phyloP scores from a whole-genome alignment of 2,329 filamentous ascomycete genomes.

The Cercospora canescens region DNA sequence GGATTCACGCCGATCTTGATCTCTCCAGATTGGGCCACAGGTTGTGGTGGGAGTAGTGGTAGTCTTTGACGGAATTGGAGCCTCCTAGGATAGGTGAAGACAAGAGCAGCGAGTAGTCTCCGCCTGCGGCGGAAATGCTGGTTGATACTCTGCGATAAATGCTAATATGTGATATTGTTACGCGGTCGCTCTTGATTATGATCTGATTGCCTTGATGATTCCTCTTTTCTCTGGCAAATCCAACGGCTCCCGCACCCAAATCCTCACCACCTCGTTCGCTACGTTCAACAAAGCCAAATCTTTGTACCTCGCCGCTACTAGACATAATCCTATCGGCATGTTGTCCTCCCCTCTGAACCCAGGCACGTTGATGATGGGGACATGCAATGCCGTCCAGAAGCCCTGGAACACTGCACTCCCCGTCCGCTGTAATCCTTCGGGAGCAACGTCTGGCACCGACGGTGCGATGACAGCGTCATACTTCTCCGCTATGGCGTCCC shows the following conservation, averaged over 20 bases:
- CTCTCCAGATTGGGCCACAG: not conserved
- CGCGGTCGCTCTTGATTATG: too few relatives aligned
- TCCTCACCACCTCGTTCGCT: slow-evolving; percentile 42
- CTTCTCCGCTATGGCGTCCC: slow-evolving; percentile 53
- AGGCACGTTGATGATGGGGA: slow-evolving; percentile 64
- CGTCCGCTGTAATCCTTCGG: slow-evolving; percentile 54
- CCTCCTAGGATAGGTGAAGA: not conserved
- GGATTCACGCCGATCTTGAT: not conserved
- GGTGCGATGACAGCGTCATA: slow-evolving; percentile 61
- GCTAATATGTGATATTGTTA: not conserved
- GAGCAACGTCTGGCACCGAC: slow-evolving; percentile 61
- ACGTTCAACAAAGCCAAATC: slow-evolving; percentile 47
- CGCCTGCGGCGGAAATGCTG: not conserved
- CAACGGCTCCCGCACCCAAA: slow-evolving; percentile 29
- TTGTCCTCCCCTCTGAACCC: slow-evolving; percentile 59
- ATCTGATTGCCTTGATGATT: not conserved
- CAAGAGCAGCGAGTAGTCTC: not conserved
- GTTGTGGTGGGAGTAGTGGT: not conserved
- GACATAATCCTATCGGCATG: slow-evolving; percentile 61
- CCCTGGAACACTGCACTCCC: slow-evolving; percentile 51
- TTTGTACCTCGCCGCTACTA: slow-evolving; percentile 50
- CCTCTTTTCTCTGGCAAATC: not conserved
- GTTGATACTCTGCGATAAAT: not conserved
- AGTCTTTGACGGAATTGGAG: not conserved
- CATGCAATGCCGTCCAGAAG: slow-evolving; percentile 51